Evolutionary conservation across 2,329 filamentous ascomycete species (phyloP), one percentile per base, ranked within the genome.

Genomic region (Pseudofabraea citricarpa): DNA sequence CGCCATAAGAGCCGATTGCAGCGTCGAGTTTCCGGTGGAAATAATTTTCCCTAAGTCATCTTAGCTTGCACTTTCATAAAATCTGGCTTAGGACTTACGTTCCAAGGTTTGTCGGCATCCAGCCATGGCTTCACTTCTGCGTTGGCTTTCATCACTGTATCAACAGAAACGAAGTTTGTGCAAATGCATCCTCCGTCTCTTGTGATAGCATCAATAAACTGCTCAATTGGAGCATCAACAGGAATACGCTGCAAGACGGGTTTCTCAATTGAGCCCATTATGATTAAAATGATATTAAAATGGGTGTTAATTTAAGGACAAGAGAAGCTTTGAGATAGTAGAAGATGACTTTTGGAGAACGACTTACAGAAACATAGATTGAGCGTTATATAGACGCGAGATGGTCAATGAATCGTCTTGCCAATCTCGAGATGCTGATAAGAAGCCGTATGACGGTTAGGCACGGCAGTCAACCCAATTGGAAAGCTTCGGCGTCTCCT

Each of bases 1-100:
- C 44, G 21, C 45, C 45, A 45, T 51, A 59, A 10, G 36, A 54
- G 21, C 43, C 57, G 33, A 44, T 56, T 37, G 43, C 55, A 47
- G 4, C 58, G 47, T 31, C 58, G 48, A 3, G 58, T 60, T 20
- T 50, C 48, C 6, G 45, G 48, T 26, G 48, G 48, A 26, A 50
- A 50, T 6, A 50, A 36, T 33, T 51, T 48, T 2, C 47, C 47
- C 44, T 46, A 9, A 15, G 21, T 20, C 5, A 18, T 9, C n/a
- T 43, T n/a, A 49, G 35, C 20, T 36, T 37, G 19, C 10, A 22
- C 19, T 7, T 16, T 16, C 13, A 13, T 18, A 32, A 13, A 18
- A 8, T 32, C 9, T 22, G 10, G 4, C 19, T 27, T 5, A 5
- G 19, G 20, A 27, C 44, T 24, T 19, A 35, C 48, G 31, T 48